Base-by-base conservation (phyloP, 495 filamentous ascomycete species). In the Penicillium cosmopolitanum region DNA sequence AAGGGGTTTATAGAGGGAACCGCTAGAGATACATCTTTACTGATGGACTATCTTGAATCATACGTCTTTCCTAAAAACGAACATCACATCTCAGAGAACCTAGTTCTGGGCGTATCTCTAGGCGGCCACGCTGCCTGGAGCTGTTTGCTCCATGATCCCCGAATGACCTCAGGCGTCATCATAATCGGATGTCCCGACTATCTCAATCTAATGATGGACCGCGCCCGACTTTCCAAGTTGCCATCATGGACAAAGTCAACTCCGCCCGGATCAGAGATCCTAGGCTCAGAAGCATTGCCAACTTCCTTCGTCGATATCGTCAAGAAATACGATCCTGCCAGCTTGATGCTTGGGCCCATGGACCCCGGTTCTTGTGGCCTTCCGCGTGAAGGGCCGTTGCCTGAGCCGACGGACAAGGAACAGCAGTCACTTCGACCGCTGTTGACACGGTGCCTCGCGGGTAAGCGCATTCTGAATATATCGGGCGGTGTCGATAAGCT, bases 161-260 rank as follows among this genome's bases (percentile, higher is more conserved):
- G 93, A 54, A 81, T 98, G 42, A 85, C 77, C 8, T 86, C 91
- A 4, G 92, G 83, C 0, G 84, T 96, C 9, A 79, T 90, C 23
- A 82, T 97, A 35, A 89, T 98, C 53, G 95, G 94, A 15, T 96
- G 92, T 70, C 91, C 94, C 0, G 94, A 98, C 74, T 96, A 88
- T 66, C 82, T 87, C 60, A 77, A 88, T 70, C 75, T 97, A 21
- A 87, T 96, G 83, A 78, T 78, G 16, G 87, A 95, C 65, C 90
- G 93, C 6, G 93, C 93, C 1, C 76, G 84, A 21, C 75, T 88
- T 44, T 93, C 91, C 0, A 91, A 89, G 64, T 75, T 90, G 12
- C 66, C 81, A 7, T 84, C 86, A 0, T 91, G 81, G 76, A 84
- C 81, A 0, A 68, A 77, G 18, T 72, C 70, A 38, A 67, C 77